Conservation (phyloP, 2,329 filamentous ascomycete species). For the Trichoderma sp. region DNA sequence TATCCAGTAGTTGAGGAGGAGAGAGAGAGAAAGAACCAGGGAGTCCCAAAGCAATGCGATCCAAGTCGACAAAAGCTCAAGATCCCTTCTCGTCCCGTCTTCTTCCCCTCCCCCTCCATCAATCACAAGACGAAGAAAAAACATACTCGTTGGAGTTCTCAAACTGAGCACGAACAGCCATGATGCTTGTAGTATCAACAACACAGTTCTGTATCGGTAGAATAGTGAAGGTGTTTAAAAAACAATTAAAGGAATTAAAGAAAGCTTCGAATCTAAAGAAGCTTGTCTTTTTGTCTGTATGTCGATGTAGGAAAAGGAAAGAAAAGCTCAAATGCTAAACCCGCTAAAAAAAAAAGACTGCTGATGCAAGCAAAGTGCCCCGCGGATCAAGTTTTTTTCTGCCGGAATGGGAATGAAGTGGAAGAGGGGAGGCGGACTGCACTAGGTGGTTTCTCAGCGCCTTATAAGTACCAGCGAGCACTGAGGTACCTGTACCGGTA, state of each 20-base stretch:
- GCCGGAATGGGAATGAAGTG: constrained; percentile 3
- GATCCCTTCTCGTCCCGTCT: not conserved
- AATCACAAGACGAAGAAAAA: not conserved
- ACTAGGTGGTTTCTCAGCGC: not conserved
- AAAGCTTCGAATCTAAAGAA: not conserved
- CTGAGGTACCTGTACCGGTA: not conserved
- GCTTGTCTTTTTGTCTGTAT: not conserved
- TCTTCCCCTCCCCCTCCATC: not conserved
- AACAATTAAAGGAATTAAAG: not conserved
- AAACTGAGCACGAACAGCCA: constrained; percentile 72
- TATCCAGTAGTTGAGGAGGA: not conserved
- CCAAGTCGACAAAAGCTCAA: not conserved
- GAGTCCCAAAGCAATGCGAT: not conserved
- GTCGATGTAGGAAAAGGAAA: not conserved
- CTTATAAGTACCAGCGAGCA: not conserved
- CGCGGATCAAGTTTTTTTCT: constrained; percentile 8
- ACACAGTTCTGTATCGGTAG: not conserved
- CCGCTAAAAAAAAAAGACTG: not conserved
- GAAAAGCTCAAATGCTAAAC: not conserved
- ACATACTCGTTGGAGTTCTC: constrained; percentile 89
- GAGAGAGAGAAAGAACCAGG: no score
- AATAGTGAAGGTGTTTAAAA: not conserved
- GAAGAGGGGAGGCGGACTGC: not conserved
- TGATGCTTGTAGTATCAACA: constrained; percentile 34
- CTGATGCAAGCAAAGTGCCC: not conserved